Evolutionary conservation across 257 asterid species (phyloP), one percentile per base, ranked within the genome.

Genomic region (Petunia secreta): DNA sequence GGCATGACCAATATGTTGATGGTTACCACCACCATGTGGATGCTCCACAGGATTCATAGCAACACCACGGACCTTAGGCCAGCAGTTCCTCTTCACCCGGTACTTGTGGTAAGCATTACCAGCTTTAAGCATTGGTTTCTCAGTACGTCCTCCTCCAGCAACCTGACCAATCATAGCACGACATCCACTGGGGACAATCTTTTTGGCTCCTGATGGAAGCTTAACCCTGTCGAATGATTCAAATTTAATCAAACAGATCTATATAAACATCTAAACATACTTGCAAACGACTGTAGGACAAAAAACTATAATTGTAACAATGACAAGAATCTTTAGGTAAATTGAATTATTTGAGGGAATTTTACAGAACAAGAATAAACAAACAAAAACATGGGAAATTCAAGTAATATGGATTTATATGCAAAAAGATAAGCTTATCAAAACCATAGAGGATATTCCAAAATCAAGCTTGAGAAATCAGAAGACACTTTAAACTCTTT

Each of bases 11-110:
- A 88, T 88, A 13, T 89, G 93, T 58, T 89, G 91, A 57, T 89
- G 91, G 90, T 88, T 89, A 88, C 93, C 93, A 89, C 90, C 93
- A 77, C 93, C 93, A 81, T 89, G 93, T 8, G 93, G 91, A 89
- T 89, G 93, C 89, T 89, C 93, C 4, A 90, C 93, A 0, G 93
- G 93, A 50, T 88, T 90, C 93, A 90, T 90, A 54, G 93, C 83
- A 68, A 80, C 83, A 80, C 83, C 83, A 73, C 79, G 83, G 38
- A 80, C 83, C 83, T 80, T 80, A 39, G 83, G 83, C 83, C 83
- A 80, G 79, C 83, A 50, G 52, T 80, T 80, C 74, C 83, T 80
- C 83, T 80, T 80, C 60, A 80, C 93, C 40, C 93, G 83, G 82
- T 80, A 90, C 81, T 90, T 90, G 82, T 89, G 91, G 60, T 77